Percentiles rank a stretch among this genome's conserved stretches.
phyloP scores from a whole-genome alignment of 2,329 filamentous ascomycete species.

The Pezicula radicicola region DNA sequence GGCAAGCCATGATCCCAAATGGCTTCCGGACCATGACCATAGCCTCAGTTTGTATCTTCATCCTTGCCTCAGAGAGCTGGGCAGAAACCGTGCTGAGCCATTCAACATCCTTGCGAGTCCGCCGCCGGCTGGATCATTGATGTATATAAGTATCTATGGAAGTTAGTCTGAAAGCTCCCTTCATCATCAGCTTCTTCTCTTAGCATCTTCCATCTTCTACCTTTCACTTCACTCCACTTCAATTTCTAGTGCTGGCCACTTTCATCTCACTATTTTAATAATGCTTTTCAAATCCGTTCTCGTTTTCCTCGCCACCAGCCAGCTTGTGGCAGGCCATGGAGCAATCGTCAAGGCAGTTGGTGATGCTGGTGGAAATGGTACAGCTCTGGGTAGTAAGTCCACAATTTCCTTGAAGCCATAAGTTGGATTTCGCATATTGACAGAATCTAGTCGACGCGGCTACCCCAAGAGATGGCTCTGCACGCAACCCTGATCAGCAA shows the following conservation, averaged over 20 bases:
- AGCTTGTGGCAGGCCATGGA: slow-evolving; percentile 56
- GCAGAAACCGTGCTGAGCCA: slow-evolving; percentile 5
- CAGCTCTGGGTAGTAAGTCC: slow-evolving; percentile 43
- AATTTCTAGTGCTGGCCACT: slow-evolving; percentile 11
- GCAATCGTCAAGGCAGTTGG: slow-evolving; percentile 57
- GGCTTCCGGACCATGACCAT: not conserved
- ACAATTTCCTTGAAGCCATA: not conserved
- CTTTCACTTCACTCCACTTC: slow-evolving; percentile 21
- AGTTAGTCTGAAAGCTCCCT: not conserved
- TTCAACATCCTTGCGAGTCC: too few species aligned
- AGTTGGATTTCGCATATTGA: not conserved
- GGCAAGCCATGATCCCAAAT: not conserved
- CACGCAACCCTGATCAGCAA: slow-evolving; percentile 59
- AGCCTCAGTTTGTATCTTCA: slow-evolving; percentile 5
- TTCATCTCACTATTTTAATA: slow-evolving; percentile 10
- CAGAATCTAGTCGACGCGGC: slow-evolving; percentile 43
- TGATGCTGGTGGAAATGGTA: slow-evolving; percentile 50
- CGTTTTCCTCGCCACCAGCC: slow-evolving; percentile 47
- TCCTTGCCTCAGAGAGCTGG: slow-evolving; percentile 8
- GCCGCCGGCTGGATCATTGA: not conserved
- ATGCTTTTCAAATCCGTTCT: slow-evolving; percentile 42
- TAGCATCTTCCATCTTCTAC: slow-evolving; percentile 5
- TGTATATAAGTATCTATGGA: not conserved
- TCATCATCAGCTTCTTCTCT: slow-evolving; percentile 5
- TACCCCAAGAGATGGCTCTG: slow-evolving; percentile 60